Evolutionary conservation across 495 filamentous ascomycete species (phyloP).

Genomic region (Lophiotrema nucula): DNA sequence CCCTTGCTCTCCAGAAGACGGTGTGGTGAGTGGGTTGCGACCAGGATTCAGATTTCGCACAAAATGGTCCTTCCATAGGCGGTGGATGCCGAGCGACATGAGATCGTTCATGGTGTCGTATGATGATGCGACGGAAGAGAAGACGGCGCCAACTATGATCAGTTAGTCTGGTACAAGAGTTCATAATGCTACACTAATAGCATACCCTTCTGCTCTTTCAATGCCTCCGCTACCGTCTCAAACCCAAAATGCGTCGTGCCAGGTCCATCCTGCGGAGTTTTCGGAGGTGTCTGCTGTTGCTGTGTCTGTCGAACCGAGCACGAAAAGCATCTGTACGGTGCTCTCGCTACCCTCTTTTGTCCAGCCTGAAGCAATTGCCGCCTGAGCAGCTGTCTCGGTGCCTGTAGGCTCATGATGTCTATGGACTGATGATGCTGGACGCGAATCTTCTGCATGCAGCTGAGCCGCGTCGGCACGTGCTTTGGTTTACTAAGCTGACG

Average conservation of each 20-base stretch:
- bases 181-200: neutral
- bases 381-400: constrained; percentile 18
- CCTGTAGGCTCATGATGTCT: constrained; percentile 23
- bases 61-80: constrained; percentile 98
- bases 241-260: constrained; percentile 92
- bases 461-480: constrained; percentile 23
- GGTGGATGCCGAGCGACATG: constrained; percentile 96
- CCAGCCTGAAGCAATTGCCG: constrained; percentile 24
- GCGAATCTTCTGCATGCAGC: constrained; percentile 6
- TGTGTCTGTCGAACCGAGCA: constrained; percentile 49
- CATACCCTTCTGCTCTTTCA: constrained; percentile 75
- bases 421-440: constrained; percentile 14
- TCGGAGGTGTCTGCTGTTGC: constrained; percentile 44
- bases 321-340: constrained; percentile 56
- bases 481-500: constrained; percentile 9
- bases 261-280: constrained; percentile 30
- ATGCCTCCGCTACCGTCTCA: constrained; percentile 75
- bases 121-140: constrained; percentile 89
- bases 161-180: constrained; percentile 5
- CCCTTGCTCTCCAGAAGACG: constrained; percentile 44
- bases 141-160: constrained; percentile 75
- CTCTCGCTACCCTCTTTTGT: constrained; percentile 1
- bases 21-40: constrained; percentile 52
- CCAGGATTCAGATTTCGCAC: constrained; percentile 90
- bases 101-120: constrained; percentile 98